These are phyloP conservation scores for Yarrowia galli DNA, from an alignment of 1,139 yeast genomes.

Conservation along the genomic window DNA sequence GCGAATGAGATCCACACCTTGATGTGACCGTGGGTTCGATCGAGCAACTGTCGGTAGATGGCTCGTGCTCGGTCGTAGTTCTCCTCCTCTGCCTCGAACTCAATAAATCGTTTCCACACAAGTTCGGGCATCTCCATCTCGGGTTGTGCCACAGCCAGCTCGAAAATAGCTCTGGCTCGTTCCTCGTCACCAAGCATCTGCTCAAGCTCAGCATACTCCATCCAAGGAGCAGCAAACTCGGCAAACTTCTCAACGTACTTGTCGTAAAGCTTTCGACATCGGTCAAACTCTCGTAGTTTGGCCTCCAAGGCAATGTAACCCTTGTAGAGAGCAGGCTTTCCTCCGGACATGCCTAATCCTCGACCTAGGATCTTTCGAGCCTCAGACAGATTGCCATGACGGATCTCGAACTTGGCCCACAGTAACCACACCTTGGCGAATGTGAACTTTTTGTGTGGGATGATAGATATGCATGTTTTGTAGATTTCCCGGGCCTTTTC, in stretches of 20 bases:
- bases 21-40: constrained; percentile 50
- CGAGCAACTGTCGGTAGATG: constrained; percentile 58
- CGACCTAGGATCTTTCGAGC: constrained; percentile 79
- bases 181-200: constrained; percentile 70
- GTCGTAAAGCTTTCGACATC: constrained; percentile 77
- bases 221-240: constrained; percentile 56
- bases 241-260: constrained; percentile 68
- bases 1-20: constrained; percentile 73
- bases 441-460: constrained; percentile 67
- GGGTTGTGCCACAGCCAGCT: constrained; percentile 56
- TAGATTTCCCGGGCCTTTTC: constrained; percentile 62
- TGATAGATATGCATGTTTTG: constrained; percentile 56
- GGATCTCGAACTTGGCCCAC: constrained; percentile 75
- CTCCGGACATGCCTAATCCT: constrained; percentile 64
- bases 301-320: constrained; percentile 68
- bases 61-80: constrained; percentile 65
- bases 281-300: constrained; percentile 56
- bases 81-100: constrained; percentile 65
- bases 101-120: constrained; percentile 62
- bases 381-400: constrained; percentile 59
- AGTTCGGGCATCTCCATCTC: constrained; percentile 52
- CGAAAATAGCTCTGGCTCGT: constrained; percentile 68
- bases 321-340: constrained; percentile 63
- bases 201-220: constrained; percentile 73
- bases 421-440: constrained; percentile 79